Conservation (phyloP, 768 basidiomycete genomes). For the Amanita molliuscula region DNA sequence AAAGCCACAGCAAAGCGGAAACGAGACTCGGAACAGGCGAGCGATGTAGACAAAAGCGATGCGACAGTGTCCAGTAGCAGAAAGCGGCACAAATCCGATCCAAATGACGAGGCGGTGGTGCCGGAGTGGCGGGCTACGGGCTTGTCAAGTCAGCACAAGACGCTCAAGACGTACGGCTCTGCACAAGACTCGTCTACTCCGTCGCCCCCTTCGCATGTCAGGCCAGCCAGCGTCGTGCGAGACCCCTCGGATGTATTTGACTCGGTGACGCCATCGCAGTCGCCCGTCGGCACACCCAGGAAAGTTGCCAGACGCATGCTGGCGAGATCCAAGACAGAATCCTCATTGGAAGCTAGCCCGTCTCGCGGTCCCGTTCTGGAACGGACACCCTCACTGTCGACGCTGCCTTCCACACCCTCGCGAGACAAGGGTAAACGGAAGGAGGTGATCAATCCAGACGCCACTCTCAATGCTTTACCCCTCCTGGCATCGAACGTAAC, state of each 20-base stretch:
- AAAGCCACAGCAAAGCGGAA: constrained; percentile 18
- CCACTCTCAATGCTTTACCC: constrained; percentile 12
- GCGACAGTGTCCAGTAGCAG: background rate
- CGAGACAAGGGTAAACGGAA: constrained; percentile 5
- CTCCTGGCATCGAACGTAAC: constrained; percentile 26
- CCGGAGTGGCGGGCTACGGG: background rate
- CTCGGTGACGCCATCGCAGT: constrained; percentile 17
- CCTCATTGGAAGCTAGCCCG: constrained; percentile 25
- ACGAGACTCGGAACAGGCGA: constrained; percentile 1
- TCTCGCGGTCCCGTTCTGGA: constrained; percentile 10
- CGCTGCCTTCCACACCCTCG: constrained; percentile 20
- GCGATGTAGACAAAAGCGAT: background rate
- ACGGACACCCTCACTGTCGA: constrained; percentile 29
- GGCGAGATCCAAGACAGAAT: constrained; percentile 54
- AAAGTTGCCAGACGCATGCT: constrained; percentile 66
- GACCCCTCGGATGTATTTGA: constrained; percentile 40
- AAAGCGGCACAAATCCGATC: constrained; percentile 3
- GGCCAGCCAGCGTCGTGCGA: constrained; percentile 20
- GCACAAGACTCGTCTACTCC: background rate
- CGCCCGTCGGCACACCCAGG: constrained; percentile 22
- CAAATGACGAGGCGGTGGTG: background rate
- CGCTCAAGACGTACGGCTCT: background rate
- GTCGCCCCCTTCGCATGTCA: background rate
- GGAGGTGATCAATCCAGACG: constrained; percentile 11
- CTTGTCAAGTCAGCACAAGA: background rate